A percentile compares a stretch with the other conserved stretches of the same genome.
These are phyloP conservation scores for Rhizophagus sp. DNA, from an alignment of 192 early-diverging fungal species.

Conservation along the genomic window DNA sequence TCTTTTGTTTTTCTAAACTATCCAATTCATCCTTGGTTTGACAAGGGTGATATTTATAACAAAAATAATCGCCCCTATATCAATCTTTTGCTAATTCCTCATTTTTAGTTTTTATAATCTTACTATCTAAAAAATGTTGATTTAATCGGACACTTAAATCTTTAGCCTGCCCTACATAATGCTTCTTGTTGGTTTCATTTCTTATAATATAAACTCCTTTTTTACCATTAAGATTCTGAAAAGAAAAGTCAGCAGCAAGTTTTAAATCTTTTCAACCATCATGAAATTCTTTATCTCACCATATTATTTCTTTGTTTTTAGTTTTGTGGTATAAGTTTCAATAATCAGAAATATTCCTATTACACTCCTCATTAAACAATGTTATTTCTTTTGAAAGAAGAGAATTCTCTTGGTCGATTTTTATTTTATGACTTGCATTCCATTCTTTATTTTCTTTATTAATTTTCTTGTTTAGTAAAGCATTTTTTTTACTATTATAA, in stretches of 20 bases:
- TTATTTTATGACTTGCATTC: neutral
- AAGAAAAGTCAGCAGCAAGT: neutral
- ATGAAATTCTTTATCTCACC: neutral
- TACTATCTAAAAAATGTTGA: neutral
- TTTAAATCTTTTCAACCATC: neutral
- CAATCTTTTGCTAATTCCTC: conserved; percentile 11
- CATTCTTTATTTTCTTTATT: conserved; percentile 9
- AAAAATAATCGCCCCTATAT: conserved; percentile 13
- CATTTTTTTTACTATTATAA: neutral
- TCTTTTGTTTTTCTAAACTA: conserved; percentile 22
- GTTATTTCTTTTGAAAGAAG: conserved; percentile 5
- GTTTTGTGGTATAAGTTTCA: conserved; percentile 12
- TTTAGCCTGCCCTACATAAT: conserved; percentile 2
- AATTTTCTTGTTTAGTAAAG: neutral
- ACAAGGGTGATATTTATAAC: conserved; percentile 7
- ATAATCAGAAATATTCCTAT: neutral
- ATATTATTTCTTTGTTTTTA: neutral
- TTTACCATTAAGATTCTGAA: neutral
- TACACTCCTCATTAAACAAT: conserved; percentile 1
- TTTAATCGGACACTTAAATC: neutral
- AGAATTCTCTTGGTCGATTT: conserved; percentile 14
- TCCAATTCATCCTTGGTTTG: conserved; percentile 21
- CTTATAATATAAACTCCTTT: conserved; percentile 15
- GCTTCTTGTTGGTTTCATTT: neutral
- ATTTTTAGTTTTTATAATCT: conserved; percentile 7